Evolutionary conservation across 306 rosid genomes (phyloP), one percentile per base, ranked within the genome.

Genomic region (Glycyrrhiza uralensis): DNA sequence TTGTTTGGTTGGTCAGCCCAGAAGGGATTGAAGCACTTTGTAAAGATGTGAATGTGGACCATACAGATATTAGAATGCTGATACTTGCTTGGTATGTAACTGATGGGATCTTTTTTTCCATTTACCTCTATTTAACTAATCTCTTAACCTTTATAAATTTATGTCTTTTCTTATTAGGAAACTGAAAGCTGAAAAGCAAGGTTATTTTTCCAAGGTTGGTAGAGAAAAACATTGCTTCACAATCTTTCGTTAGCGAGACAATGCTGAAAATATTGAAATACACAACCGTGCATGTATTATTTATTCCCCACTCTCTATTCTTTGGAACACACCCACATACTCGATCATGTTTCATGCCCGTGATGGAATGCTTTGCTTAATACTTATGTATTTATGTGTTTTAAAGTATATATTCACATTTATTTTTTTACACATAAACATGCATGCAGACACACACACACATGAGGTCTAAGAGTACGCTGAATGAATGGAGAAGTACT

Each of bases 131-230:
- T 17, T 30, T 68, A 75, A 50, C 9, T 46, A 62, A 8, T 79
- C 17, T 52, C 49, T 56, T 68, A 45, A 36, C 15, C 8, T 52
- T 35, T 19, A 19, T 58, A 17, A 36, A 54, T 79, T 23, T 63
- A 2, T 67, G 24, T 78, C 10, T 69, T 65, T 49, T 58, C 33
- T 79, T 77, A 36, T 41, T 87, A 87, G 96, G 96, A 90, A 87
- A 80, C 15, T 87, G 90, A 84, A 74, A 66, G 90, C 96, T 3
- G 77, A 82, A 84, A 87, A 76, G 81, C 96, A 87, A 68, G 92
- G 92, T 30, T 90, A 77, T 70, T 85, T 90, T 82, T 68, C 90
- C 18, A 83, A 77, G 90, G 96, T 87, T 84, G 66, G 83, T 74
- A 50, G 57, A 76, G 42, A 56, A 10, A 20, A 58, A 26, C 24